A percentile compares a stretch with the other conserved stretches of the same genome.
phyloP scores from a whole-genome alignment of 768 basidiomycete species.

The Leccinum olivaceopallidum region DNA sequence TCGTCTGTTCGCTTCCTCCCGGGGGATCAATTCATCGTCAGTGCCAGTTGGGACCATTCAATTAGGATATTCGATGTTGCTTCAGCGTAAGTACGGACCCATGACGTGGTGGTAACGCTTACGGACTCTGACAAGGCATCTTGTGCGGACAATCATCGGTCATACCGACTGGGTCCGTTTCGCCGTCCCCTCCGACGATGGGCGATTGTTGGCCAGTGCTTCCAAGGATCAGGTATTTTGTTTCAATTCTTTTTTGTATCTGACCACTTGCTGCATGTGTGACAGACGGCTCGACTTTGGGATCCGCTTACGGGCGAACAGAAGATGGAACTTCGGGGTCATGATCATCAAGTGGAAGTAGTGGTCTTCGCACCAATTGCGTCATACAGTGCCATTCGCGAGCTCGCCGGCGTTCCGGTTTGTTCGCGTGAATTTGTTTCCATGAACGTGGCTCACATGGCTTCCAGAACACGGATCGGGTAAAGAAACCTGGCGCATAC shows the following conservation, averaged over 20 bases:
- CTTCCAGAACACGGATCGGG: conserved; percentile 49
- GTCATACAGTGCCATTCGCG: conserved; percentile 76
- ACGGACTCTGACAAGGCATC: conserved; percentile 48
- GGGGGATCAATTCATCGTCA: conserved; percentile 79
- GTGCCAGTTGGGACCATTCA: conserved; percentile 84
- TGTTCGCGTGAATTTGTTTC: conserved; percentile 25
- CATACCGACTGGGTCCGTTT: conserved; percentile 87
- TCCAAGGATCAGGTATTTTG: conserved; percentile 81
- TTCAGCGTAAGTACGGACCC: conserved; percentile 60
- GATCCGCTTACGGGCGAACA: conserved; percentile 72
- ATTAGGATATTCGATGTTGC: conserved; percentile 87
- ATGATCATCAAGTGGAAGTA: conserved; percentile 84
- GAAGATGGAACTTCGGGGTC: conserved; percentile 82
- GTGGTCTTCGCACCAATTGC: conserved; percentile 77
- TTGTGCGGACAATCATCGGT: conserved; percentile 71
- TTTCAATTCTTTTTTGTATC: not conserved
- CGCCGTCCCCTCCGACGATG: conserved; percentile 67
- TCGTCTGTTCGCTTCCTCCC: conserved; percentile 86
- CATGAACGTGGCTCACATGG: conserved; percentile 3
- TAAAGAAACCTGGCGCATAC: conserved; percentile 55
- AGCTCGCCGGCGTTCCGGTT: conserved; percentile 72
- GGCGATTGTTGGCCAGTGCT: conserved; percentile 71
- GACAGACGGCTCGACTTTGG: conserved; percentile 76
- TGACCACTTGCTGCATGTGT: not conserved
- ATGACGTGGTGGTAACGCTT: conserved; percentile 9